Conservation (phyloP, 2,329 filamentous ascomycete species). For the Pestalotiopsis sp. region DNA sequence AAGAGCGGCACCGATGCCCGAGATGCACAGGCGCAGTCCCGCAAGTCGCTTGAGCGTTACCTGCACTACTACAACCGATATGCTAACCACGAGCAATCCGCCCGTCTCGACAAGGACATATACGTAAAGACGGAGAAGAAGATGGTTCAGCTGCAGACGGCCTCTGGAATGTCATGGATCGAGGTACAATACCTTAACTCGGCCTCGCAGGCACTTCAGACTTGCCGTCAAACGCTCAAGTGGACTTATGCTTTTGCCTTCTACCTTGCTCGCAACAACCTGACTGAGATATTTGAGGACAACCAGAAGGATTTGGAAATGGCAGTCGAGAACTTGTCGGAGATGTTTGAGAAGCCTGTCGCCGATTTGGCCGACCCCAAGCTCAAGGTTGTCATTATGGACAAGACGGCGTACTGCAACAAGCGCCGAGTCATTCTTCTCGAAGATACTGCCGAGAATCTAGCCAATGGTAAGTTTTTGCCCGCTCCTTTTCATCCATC, state of each 20-base stretch:
- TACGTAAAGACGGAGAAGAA: conserved; percentile 98
- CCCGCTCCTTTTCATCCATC: neutral
- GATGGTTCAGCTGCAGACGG: conserved; percentile 93
- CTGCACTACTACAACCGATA: conserved; percentile 99
- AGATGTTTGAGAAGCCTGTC: conserved; percentile 99
- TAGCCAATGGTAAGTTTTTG: conserved; percentile 73
- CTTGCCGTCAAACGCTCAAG: conserved; percentile 96
- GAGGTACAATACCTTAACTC: conserved; percentile 96
- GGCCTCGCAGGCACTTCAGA: conserved; percentile 90
- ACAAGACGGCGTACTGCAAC: conserved; percentile 97
- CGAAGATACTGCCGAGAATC: conserved; percentile 89
- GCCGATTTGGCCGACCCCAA: conserved; percentile 82
- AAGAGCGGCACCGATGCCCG: conserved; percentile 90
- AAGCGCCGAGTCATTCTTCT: conserved; percentile 87
- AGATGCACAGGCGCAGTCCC: conserved; percentile 87
- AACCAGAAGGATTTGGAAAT: conserved; percentile 98
- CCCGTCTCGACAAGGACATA: conserved; percentile 93
- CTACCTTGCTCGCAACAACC: conserved; percentile 93
- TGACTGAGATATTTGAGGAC: conserved; percentile 97
- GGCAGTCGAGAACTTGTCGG: conserved; percentile 94
- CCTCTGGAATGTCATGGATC: conserved; percentile 97
- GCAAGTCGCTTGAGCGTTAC: conserved; percentile 92
- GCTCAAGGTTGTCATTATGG: conserved; percentile 96
- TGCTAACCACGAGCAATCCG: conserved; percentile 97
- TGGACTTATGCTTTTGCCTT: conserved; percentile 99